These are phyloP conservation scores for Cordyceps pruinosa DNA, from an alignment of 2,329 filamentous ascomycete genomes.

Conservation along the genomic window DNA sequence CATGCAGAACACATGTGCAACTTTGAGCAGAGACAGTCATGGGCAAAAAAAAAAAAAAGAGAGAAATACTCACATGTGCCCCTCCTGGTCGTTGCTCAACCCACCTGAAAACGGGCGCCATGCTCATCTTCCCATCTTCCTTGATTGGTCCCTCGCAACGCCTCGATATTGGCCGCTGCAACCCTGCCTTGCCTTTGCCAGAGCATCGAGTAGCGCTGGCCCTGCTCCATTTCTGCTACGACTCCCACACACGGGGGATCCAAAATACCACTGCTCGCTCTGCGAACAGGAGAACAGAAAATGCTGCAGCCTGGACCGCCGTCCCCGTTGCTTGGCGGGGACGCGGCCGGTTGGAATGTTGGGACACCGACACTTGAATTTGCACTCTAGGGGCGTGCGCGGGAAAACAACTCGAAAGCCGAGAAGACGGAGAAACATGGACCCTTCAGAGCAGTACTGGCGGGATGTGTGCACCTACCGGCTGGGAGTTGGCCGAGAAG, in stretches of 20 bases:
- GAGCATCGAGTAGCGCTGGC: background rate
- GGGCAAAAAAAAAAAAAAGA: no score
- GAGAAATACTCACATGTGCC: no score
- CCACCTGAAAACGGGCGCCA: no score
- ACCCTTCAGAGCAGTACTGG: no score
- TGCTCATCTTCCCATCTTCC: background rate
- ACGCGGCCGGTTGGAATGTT: background rate
- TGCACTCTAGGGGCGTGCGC: background rate
- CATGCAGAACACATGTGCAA: background rate
- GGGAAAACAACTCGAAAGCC: no score
- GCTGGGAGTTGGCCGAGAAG: background rate
- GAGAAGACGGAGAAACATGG: no score
- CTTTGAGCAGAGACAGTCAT: no score
- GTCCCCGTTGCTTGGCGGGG: constrained; percentile 1
- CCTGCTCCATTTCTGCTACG: background rate
- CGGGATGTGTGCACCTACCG: background rate
- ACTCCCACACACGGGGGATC: background rate
- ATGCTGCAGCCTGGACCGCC: constrained; percentile 1
- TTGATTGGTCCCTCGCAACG: background rate
- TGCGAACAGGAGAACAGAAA: constrained; percentile 2
- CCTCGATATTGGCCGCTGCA: background rate
- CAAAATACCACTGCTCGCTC: background rate
- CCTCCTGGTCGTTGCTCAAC: no score
- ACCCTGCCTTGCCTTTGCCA: background rate
- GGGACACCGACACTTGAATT: background rate